phyloP scores from a whole-genome alignment of 768 basidiomycete species.

The Pisolithus albus region DNA sequence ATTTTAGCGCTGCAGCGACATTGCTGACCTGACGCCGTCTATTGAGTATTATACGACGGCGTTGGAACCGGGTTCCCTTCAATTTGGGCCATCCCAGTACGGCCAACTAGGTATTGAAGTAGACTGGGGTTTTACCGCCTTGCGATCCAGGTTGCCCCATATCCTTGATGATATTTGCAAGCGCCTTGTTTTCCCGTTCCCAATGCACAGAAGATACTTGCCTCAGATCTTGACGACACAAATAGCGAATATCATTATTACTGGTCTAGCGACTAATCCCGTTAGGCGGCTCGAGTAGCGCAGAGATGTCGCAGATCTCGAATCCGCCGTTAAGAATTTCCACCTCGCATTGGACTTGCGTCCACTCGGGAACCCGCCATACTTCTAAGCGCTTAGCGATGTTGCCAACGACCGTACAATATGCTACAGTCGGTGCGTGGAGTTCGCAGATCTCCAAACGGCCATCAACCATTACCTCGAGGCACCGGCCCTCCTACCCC shows the following conservation, averaged over 20 bases:
- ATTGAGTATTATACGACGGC: slow-evolving; percentile 22
- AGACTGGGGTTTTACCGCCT: slow-evolving; percentile 20
- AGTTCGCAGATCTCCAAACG: slow-evolving; percentile 22
- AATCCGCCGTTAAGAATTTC: slow-evolving; percentile 22
- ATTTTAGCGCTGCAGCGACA: slow-evolving; percentile 20
- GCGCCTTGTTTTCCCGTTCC: slow-evolving; percentile 23
- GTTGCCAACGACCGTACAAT: slow-evolving; percentile 21
- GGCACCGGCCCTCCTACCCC: slow-evolving; percentile 14
- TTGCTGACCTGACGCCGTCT: slow-evolving; percentile 22
- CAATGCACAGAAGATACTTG: slow-evolving; percentile 13
- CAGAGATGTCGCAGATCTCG: slow-evolving; percentile 17
- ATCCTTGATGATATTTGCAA: slow-evolving; percentile 24
- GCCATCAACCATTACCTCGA: slow-evolving; percentile 20
- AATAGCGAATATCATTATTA: slow-evolving; percentile 20
- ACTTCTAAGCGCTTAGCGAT: slow-evolving; percentile 14
- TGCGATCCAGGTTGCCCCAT: slow-evolving; percentile 10
- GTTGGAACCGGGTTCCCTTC: slow-evolving; percentile 21
- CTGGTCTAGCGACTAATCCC: slow-evolving; percentile 19
- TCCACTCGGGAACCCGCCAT: slow-evolving; percentile 10
- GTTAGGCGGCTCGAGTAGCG: slow-evolving; percentile 16
- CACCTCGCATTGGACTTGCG: slow-evolving; percentile 14
- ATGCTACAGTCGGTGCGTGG: slow-evolving; percentile 19
- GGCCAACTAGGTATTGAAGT: slow-evolving; percentile 13
- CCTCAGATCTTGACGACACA: slow-evolving; percentile 17
- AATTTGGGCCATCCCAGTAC: slow-evolving; percentile 23